Conservation (phyloP, 306 rosid genomes). For the Acacia confusa region DNA sequence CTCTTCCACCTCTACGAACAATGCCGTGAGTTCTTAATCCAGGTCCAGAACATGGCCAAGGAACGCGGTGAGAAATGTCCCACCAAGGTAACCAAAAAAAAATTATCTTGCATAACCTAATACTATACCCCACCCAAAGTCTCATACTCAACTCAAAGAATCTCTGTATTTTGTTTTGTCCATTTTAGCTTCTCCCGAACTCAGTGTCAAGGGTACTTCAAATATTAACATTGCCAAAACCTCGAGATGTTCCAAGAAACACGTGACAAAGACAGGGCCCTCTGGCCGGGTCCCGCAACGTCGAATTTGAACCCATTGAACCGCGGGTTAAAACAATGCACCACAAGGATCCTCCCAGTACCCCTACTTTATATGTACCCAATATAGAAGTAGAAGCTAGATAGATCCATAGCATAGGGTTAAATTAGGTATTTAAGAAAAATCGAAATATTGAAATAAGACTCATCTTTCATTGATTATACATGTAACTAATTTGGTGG, state of each 20-base stretch:
- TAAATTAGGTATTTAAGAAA: no score
- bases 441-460: no score
- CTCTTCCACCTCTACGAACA: constrained; percentile 91
- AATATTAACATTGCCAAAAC: background rate
- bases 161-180: background rate
- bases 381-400: no score
- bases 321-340: constrained; percentile 28
- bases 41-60: constrained; percentile 84
- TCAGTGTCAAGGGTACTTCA: background rate
- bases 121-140: background rate
- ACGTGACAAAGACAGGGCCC: constrained; percentile 48
- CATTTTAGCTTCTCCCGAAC: background rate
- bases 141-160: background rate
- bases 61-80: constrained; percentile 98
- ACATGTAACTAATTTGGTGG: no score
- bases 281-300: constrained; percentile 21
- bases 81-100: constrained; percentile 59
- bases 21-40: constrained; percentile 85
- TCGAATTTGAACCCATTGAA: background rate
- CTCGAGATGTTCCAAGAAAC: constrained; percentile 27
- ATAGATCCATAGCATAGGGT: no score
- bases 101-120: background rate
- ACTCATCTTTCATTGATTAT: no score
- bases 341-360: background rate
- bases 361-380: background rate